These are phyloP conservation scores for Globisporangium megalacanthum DNA, from an alignment of 352 stramenopile species.

Conservation along the genomic window DNA sequence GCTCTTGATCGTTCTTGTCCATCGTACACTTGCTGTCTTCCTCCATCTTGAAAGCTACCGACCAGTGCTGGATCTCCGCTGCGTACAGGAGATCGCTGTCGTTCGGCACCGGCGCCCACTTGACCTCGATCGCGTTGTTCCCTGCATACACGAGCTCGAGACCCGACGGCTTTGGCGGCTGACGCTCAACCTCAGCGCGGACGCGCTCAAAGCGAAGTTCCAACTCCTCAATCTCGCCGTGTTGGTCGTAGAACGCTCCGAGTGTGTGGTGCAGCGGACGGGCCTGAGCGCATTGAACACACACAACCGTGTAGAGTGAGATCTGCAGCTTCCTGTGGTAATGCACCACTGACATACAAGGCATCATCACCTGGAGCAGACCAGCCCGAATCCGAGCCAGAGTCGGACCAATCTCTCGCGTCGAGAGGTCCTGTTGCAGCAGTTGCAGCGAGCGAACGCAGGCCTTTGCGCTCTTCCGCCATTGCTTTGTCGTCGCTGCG, in stretches of 20 bases:
- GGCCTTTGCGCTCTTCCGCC: constrained; percentile 1
- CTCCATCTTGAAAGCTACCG: neutral
- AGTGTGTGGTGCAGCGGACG: constrained; percentile 9
- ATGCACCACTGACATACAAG: neutral
- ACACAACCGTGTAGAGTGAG: neutral
- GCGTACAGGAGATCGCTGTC: constrained; percentile 26
- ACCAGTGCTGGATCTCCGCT: constrained; percentile 22
- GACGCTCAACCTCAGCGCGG: constrained; percentile 9
- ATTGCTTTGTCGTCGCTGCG: neutral
- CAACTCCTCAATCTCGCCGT: constrained; percentile 5
- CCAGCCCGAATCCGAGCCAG: constrained; percentile 7
- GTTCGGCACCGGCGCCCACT: constrained; percentile 18
- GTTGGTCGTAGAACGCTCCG: constrained; percentile 3
- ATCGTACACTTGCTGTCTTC: neutral
- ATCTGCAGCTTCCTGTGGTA: too few species aligned
- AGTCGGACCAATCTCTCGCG: neutral
- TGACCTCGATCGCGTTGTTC: constrained; percentile 28
- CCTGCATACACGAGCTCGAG: constrained; percentile 15
- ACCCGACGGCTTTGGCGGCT: constrained; percentile 15
- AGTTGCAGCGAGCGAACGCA: constrained; percentile 10
- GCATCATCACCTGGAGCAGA: constrained; percentile 5
- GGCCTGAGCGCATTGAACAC: neutral
- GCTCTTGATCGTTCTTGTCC: neutral
- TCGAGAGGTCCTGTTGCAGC: neutral
- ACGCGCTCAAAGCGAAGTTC: constrained; percentile 12